Percentiles rank a stretch among this genome's conserved stretches.
phyloP scores from a whole-genome alignment of 768 basidiomycete species.

The Macrocybe gigantea region DNA sequence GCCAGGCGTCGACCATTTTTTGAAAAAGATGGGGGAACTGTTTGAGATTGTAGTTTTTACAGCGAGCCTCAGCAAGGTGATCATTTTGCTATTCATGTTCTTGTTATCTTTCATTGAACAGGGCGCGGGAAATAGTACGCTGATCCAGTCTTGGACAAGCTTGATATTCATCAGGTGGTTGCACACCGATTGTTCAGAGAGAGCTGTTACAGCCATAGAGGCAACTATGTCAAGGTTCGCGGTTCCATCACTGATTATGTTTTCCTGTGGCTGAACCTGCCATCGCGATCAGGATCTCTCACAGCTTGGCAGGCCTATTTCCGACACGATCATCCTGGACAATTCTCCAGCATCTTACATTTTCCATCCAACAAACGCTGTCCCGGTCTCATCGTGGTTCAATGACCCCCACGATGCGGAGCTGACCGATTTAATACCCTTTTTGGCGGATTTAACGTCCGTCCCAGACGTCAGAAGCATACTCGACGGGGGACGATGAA shows the following conservation, averaged over 20 bases:
- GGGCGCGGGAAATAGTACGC: conserved; percentile 64
- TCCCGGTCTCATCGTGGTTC: conserved; percentile 99
- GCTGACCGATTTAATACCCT: conserved; percentile 90
- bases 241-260: background rate
- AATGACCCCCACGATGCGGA: conserved; percentile 98
- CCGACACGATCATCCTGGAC: conserved; percentile 94
- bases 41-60: conserved; percentile 99
- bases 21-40: conserved; percentile 96
- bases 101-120: background rate
- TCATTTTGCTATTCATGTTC: conserved; percentile 11
- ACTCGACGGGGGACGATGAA: conserved; percentile 72
- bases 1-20: conserved; percentile 94
- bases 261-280: background rate
- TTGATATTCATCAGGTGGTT: conserved; percentile 89
- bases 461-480: conserved; percentile 91
- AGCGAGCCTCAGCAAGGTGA: conserved; percentile 92
- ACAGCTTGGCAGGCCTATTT: conserved; percentile 90
- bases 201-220: conserved; percentile 97
- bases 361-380: conserved; percentile 98
- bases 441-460: conserved; percentile 78
- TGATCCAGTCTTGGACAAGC: conserved; percentile 95
- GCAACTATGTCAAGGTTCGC: conserved; percentile 95
- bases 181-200: conserved; percentile 93
- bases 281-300: conserved; percentile 71
- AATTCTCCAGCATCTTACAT: conserved; percentile 99